Conservation (phyloP, 2,329 filamentous ascomycete genomes). For the Claviceps digitariae region DNA sequence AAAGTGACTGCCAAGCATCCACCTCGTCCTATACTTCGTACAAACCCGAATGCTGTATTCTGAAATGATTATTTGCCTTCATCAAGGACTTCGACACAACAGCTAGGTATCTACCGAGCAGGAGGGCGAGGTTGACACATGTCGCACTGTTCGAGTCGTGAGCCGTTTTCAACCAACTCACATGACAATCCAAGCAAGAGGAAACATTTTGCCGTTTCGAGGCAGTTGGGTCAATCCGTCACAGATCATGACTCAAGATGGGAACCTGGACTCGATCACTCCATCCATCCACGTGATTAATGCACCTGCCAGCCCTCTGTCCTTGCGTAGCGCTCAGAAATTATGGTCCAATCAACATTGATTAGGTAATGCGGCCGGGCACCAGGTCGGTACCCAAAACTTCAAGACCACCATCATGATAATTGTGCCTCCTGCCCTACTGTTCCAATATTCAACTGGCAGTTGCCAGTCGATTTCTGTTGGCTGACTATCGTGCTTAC, state of each 20-base stretch:
- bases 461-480: conserved; percentile 3
- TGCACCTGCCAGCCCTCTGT: neutral
- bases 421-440: neutral
- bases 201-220: neutral
- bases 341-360: conserved; percentile 1
- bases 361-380: conserved; percentile 6
- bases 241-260: too few relatives aligned
- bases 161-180: neutral
- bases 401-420: conserved; percentile 1
- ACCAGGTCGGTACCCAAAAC: conserved; percentile 6
- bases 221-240: neutral
- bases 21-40: neutral
- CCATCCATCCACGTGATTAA: neutral
- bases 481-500: neutral
- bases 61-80: neutral
- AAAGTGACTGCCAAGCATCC: neutral
- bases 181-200: neutral
- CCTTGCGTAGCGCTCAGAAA: neutral
- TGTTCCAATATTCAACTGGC: conserved; percentile 3
- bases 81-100: neutral
- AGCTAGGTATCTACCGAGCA: too few relatives aligned
- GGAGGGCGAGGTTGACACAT: neutral
- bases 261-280: neutral
- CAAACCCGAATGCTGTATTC: neutral
- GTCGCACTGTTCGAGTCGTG: neutral